Conservation (phyloP, 805 yeast genomes). For the Isabelozyma gotoi region DNA sequence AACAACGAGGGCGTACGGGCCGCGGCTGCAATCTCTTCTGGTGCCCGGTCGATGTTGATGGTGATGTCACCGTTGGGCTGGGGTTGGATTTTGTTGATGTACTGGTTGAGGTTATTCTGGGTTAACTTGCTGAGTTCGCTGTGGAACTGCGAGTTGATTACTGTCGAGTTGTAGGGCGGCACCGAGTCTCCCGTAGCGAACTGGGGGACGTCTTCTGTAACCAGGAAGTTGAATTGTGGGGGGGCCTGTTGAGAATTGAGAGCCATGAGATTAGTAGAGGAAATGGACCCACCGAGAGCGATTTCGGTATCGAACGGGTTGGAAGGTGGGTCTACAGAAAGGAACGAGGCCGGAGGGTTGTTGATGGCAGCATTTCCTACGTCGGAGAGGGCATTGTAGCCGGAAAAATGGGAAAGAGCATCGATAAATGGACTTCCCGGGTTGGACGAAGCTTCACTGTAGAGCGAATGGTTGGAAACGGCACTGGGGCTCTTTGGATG, state of each 20-base stretch:
- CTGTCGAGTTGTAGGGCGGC: slow-evolving; percentile 4
- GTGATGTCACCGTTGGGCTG: slow-evolving; percentile 9
- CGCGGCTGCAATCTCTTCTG: slow-evolving; percentile 41
- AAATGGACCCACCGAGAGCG: slow-evolving; percentile 38
- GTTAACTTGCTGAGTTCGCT: slow-evolving; percentile 6
- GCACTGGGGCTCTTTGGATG: slow-evolving; percentile 21
- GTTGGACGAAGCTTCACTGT: slow-evolving; percentile 37
- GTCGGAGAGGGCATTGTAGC: slow-evolving; percentile 4
- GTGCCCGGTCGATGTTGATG: slow-evolving; percentile 26
- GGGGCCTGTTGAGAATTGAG: neutral
- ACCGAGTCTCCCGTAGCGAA: too few species aligned
- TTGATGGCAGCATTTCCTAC: neutral
- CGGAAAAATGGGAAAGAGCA: slow-evolving; percentile 31
- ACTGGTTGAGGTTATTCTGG: slow-evolving; percentile 6
- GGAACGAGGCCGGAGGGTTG: neutral
- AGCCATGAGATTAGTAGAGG: slow-evolving; percentile 29
- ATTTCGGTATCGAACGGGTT: slow-evolving; percentile 34
- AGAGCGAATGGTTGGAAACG: slow-evolving; percentile 20
- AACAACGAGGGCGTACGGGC: slow-evolving; percentile 57
- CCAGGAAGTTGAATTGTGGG: slow-evolving; percentile 8
- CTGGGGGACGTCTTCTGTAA: slow-evolving; percentile 9
- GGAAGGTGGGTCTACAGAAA: slow-evolving; percentile 1
- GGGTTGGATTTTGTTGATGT: slow-evolving; percentile 17
- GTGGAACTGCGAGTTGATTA: neutral
- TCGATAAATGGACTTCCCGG: slow-evolving; percentile 39